Evolutionary conservation across 495 filamentous ascomycete species (phyloP).

Genomic region (Daldinia vernicosa): DNA sequence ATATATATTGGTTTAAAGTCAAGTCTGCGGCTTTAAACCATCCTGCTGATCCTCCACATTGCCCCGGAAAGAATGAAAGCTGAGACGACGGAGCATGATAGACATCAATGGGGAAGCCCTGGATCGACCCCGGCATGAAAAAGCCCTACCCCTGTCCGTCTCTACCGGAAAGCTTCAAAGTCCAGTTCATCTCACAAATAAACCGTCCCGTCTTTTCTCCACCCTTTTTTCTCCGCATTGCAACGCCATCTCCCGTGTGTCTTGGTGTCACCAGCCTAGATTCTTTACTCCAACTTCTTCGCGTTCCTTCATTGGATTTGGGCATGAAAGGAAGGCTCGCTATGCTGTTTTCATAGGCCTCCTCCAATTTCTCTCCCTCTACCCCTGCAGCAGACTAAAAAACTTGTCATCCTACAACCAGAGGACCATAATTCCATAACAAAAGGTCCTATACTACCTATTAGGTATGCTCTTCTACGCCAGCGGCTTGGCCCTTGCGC

Average conservation of each 20-base stretch:
- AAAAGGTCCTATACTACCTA: slow-evolving; percentile 24
- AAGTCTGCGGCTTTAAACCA: background rate
- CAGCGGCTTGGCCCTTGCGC: slow-evolving; percentile 14
- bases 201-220: slow-evolving; percentile 35
- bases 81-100: slow-evolving; percentile 33
- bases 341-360: slow-evolving; percentile 21
- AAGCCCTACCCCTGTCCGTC: slow-evolving; percentile 30
- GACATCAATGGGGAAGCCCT: slow-evolving; percentile 19
- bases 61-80: slow-evolving; percentile 16
- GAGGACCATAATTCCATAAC: slow-evolving; percentile 2
- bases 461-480: background rate
- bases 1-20: slow-evolving; percentile 11
- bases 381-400: slow-evolving; percentile 37
- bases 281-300: slow-evolving; percentile 39
- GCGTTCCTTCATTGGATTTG: slow-evolving; percentile 27
- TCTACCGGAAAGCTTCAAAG: slow-evolving; percentile 31
- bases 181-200: slow-evolving; percentile 27
- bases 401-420: slow-evolving; percentile 36
- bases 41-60: slow-evolving; percentile 20
- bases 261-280: slow-evolving; percentile 39
- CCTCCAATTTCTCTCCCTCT: slow-evolving; percentile 37
- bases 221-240: slow-evolving; percentile 39
- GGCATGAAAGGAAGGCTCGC: slow-evolving; percentile 15
- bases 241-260: slow-evolving; percentile 42
- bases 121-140: slow-evolving; percentile 31